phyloP scores from a whole-genome alignment of 306 rosid species.

The Vicia villosa region DNA sequence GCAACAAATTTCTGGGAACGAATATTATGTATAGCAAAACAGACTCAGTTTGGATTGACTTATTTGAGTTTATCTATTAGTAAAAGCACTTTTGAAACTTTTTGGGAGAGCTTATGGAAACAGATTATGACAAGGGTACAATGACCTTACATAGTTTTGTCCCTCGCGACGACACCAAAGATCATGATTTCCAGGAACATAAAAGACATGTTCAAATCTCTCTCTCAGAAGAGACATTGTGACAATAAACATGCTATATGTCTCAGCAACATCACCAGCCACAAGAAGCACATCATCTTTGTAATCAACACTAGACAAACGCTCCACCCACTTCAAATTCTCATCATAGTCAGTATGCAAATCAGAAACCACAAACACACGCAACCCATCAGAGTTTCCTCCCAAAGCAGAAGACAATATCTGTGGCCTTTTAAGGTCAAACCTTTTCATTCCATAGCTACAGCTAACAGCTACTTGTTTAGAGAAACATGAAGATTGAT shows the following conservation, averaged over 20 bases:
- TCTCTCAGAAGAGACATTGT: conserved; percentile 83
- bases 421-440: conserved; percentile 48
- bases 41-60: background rate
- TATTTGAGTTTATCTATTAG: background rate
- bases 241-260: conserved; percentile 53
- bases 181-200: conserved; percentile 87
- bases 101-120: background rate
- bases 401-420: conserved; percentile 50
- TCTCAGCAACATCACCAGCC: conserved; percentile 89
- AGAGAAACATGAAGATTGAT: conserved; percentile 38
- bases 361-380: conserved; percentile 78
- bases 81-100: background rate
- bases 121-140: conserved; percentile 19
- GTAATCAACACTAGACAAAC: conserved; percentile 46
- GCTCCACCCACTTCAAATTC: conserved; percentile 77
- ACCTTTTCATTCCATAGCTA: conserved; percentile 43
- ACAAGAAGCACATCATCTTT: conserved; percentile 73
- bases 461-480: conserved; percentile 39
- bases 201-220: conserved; percentile 69
- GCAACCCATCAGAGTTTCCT: conserved; percentile 48
- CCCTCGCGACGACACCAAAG: conserved; percentile 78
- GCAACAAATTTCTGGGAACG: background rate
- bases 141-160: conserved; percentile 58
- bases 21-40: conserved; percentile 12
- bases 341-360: conserved; percentile 86